Base-by-base conservation (phyloP, 2,329 filamentous ascomycete species). In the Ophiostoma sp. region DNA sequence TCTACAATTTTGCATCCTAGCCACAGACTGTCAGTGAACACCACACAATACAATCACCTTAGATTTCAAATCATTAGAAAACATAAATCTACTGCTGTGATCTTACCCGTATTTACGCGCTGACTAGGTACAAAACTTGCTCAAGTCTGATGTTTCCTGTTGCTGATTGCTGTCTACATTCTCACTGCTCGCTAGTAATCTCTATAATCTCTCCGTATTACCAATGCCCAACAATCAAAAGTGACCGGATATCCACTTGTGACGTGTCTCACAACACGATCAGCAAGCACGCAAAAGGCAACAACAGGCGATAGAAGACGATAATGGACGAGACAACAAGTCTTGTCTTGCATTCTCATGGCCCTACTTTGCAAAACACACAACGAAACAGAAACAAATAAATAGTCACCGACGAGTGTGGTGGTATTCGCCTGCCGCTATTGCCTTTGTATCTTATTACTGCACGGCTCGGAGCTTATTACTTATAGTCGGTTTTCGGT, bases 391-490 rank as follows among this genome's bases (percentile, higher is more conserved):
- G 5, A 48, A 27, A 27, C 17, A 48, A 57, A 57, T 57, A 31
- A 31, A 31, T 31, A 31, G 13, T 57, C 52, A 57, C 52, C 52
- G 52, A 27, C n/a, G 7, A 57, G 52, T 57, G 52, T 57, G 52
- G 52, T 57, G 8, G 23, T 27, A 23, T 57, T 23, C 4, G 52
- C 52, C 23, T 57, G 52, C 44, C 44, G 17, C 44, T 8, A 48
- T 48, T 48, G 17, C n/a, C 44, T 48, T 15, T 48, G 39, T 13
- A 11, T 57, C 52, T 27, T 27, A 23, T 11, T 27, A 10, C 10
- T 13, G n/a, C 52, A 57, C 52, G 52, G 52, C 52, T 57, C 52
- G 52, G 52, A 57, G 52, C 52, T 57, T 57, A 57, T 27, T 48
- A 48, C 17, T 48, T 48, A 48, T 48, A 48, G 17, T 48, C 44